Evolutionary conservation across 306 rosid genomes (phyloP), one percentile per base, ranked within the genome.

Genomic region (Hippophae tibetana): DNA sequence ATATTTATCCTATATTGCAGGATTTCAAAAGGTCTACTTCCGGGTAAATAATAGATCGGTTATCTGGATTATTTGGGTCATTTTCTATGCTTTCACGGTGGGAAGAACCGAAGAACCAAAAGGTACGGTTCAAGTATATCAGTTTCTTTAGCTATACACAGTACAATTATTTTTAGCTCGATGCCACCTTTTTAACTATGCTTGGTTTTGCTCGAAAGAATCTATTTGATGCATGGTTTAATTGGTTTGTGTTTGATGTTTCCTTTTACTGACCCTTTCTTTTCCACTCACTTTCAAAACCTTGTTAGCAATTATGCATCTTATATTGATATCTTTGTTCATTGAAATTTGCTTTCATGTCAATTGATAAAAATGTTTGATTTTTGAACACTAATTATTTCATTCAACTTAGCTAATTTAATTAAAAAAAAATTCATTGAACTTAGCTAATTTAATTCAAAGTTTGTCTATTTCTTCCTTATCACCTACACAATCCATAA

Each of bases 1-100:
- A 18, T 68, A 10, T 62, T 64, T 10, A 58, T 63, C 23, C 42
- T 65, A 65, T 55, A 70, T 64, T 74, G 58, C 42, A 92, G 97
- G 49, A 66, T 71, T 80, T 88, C 74, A 88, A 65, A 78, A 88
- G 95, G 72, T 93, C 99, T 6, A 63, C 82, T 71, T 93, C 99
- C 11, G 99, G 84, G 69, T 63, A 80, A 50, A 80, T 93, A 47
- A 69, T 93, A 67, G 94, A 93, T 79, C 80, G 86, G 58, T 57
- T 88, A 65, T 83, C 95, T 18, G 77, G 77, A 60, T 74, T 92
- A 47, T 75, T 93, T 67, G 99, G 97, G 56, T 88, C 99, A 58
- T 88, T 88, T 74, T 81, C 96, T 56, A 72, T 82, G 61, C 84
- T 88, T 67, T 73, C 74, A 50, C 90, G 58, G 43, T 80, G 74